Percentiles rank a stretch among this genome's conserved stretches.
Evolutionary conservation across 2,329 filamentous ascomycete genomes (phyloP).

Genomic region (Aspergillus sp.): DNA sequence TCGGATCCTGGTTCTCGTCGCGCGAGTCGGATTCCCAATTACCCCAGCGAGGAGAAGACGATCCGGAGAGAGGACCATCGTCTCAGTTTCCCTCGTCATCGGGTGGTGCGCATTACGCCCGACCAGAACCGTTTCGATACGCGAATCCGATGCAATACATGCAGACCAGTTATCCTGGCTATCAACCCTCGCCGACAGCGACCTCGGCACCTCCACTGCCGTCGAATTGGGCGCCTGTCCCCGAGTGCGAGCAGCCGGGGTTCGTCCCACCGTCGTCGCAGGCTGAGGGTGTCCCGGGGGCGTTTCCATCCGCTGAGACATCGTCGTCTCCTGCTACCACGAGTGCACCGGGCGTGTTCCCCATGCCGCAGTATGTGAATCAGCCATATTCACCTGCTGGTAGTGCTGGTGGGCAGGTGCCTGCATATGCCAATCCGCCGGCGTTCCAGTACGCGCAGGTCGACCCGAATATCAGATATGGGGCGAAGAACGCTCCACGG

Average conservation of each 20-base stretch:
- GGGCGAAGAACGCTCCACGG: conserved; percentile 19
- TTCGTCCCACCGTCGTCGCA: conserved; percentile 34
- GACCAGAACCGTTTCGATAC: conserved; percentile 24
- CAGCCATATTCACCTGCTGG: conserved; percentile 7
- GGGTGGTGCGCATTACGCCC: conserved; percentile 18
- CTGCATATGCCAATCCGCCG: conserved; percentile 24
- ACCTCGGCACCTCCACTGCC: conserved; percentile 2
- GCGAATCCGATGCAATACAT: conserved; percentile 18
- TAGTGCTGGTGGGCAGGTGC: conserved; percentile 21
- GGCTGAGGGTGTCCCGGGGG: conserved; percentile 21
- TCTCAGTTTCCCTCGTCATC: no score
- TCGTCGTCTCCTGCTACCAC: conserved; percentile 9
- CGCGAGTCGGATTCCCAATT: neutral
- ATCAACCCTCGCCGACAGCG: conserved; percentile 8
- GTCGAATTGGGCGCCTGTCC: conserved; percentile 31
- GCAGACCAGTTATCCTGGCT: conserved; percentile 8
- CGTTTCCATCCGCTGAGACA: conserved; percentile 20
- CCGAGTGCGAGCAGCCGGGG: conserved; percentile 34
- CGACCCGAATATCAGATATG: conserved; percentile 33
- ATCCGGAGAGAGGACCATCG: no score
- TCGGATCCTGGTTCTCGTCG: neutral
- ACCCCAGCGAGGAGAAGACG: neutral
- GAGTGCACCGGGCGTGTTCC: conserved; percentile 10
- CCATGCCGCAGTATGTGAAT: conserved; percentile 28
- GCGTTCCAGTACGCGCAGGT: conserved; percentile 34